Evolutionary conservation across 73 alveolate genomes (phyloP), one percentile per base, ranked within the genome.

Genomic region (Paramecium caudatum): DNA sequence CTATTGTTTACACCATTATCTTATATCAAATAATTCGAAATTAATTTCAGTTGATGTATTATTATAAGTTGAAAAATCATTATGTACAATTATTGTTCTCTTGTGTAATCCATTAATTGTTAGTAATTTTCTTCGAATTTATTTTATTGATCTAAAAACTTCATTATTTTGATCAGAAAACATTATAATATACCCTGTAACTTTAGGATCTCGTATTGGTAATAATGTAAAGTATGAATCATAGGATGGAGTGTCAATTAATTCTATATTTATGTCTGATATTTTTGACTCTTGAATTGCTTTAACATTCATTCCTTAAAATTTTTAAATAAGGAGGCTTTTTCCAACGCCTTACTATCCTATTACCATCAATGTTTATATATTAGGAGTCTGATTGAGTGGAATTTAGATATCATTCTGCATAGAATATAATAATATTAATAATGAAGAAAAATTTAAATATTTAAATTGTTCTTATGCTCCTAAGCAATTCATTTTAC

Each of bases 211-310:
- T 4, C 88, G 36, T 10, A 74, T 34, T 7, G 88, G 62, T 9
- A 74, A n/a, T 19, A 74, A 27, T 21, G 88, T 74, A 41, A 74
- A 74, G 19, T 5, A 74, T n/a, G 43, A 45, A 74, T 74, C 68
- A 74, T 74, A 74, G 17, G 88, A 37, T n/a, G 88, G 88, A 3
- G 88, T 74, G 23, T 74, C 88, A 41, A 74, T 43, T 41, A 74
- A 37, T 41, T 74, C 69, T 68, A 68, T 68, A 68, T 68, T 25
- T 6, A 32, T 25, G 9, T 34, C 50, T 30, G 47, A 25, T 2
- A 68, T 68, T 6, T 16, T 13, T 13, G 80, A n/a, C 3, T 68
- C 47, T 68, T 68, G 5, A 34, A 68, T 25, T 12, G 34, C 17
- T 68, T 32, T 68, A 17, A 10, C 2, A 30, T 68, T 68, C 34